Conservation (phyloP, 140 eudicot species). For the Erigeron philadelphicus region DNA sequence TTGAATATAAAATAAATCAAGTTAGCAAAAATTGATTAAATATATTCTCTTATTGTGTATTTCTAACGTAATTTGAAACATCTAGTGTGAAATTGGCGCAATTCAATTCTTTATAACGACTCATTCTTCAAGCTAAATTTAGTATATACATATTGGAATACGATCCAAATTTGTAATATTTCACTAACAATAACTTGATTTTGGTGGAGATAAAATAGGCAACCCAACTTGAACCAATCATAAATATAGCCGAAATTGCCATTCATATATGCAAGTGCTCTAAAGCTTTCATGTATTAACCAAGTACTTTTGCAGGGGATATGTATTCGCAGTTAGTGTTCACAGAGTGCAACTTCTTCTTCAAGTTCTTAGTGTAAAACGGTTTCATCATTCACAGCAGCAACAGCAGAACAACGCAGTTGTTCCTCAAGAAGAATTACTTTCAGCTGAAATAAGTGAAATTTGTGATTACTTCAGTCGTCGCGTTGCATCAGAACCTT, state of each 20-base stretch:
- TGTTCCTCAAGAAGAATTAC: constrained; percentile 71
- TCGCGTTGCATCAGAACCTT: constrained; percentile 97
- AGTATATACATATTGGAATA: no score
- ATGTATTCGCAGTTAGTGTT: constrained; percentile 95
- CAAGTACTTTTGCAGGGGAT: constrained; percentile 58
- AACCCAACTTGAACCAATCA: neutral
- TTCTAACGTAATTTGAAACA: no score
- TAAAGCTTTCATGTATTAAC: neutral
- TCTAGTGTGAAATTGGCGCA: no score
- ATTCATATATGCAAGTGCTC: no score
- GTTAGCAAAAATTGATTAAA: no score
- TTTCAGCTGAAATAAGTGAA: constrained; percentile 76
- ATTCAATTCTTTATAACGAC: no score
- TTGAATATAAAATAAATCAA: no score
- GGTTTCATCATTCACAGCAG: constrained; percentile 84
- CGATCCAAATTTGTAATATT: no score
- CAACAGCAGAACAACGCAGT: constrained; percentile 67
- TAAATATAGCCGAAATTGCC: neutral
- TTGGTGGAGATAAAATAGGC: neutral
- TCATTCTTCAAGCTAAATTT: no score
- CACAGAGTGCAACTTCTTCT: constrained; percentile 97
- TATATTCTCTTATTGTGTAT: no score
- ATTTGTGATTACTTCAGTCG: constrained; percentile 96
- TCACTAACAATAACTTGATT: no score
- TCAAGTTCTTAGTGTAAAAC: constrained; percentile 88